Evolutionary conservation across 75 land plant genomes (phyloP), one percentile per base, ranked within the genome.

Genomic region (Azolla pinnata): DNA sequence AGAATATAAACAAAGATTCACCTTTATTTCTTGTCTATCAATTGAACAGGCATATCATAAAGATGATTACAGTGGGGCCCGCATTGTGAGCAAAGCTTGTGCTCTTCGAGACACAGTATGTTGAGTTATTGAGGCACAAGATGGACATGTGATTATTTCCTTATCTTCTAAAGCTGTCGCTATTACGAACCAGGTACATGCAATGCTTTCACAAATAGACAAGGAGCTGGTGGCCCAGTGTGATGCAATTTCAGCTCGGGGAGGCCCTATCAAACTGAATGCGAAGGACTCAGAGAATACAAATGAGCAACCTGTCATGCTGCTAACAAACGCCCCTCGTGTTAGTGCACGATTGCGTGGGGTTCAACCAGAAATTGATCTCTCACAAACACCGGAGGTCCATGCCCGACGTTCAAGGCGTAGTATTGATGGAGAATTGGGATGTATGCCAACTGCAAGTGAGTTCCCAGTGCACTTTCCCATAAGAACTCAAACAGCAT

Each of bases 41-140:
- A 28, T 64, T 29, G 16, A 4, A 46, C 80, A 92, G 97, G 81
- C 69, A 24, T 92, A 92, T 61, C 86, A 92, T 72, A 91, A 91
- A 33, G 86, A 92, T 70, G 97, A 88, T 65, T 92, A 92, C 67
- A 85, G 69, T 57, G 92, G 89, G 16, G 64, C 83, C 26, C 74
- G 97, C 62, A 88, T 92, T 77, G 96, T 92, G 31, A 92, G 97
- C 63, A 80, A 87, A 75, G 95, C 96, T 51, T 61, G 71, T 76
- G 96, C 91, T 20, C 81, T 92, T 59, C 77, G 89, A 31, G 97
- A 92, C 75, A 82, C 84, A 62, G 97, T 92, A 92, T 79, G 38
- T 42, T 46, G 2, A 25, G 35, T 10, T 56, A 27, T 28, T 50
- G n/a, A n/a, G n/a, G n/a, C n/a, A n/a, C n/a, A n/a, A n/a, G n/a